Percentiles rank a stretch among this genome's conserved stretches.
Conservation (phyloP, 805 yeast genomes). For the Teunomyces panamensis region DNA sequence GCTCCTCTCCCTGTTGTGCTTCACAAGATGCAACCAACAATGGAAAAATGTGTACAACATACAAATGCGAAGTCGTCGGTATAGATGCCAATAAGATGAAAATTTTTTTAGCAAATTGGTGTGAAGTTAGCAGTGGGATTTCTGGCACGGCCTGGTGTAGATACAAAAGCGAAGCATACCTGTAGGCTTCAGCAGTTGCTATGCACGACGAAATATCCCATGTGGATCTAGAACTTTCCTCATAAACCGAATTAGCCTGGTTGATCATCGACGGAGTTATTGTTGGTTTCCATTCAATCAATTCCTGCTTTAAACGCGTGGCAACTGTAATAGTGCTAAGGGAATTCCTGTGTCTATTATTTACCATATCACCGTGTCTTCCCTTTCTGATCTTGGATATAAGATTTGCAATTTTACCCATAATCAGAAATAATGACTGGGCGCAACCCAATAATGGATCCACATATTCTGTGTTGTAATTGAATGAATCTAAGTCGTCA, state of each 20-base stretch:
- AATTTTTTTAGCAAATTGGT: conserved; percentile 57
- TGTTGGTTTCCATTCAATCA: conserved; percentile 57
- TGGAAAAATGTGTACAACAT: conserved; percentile 63
- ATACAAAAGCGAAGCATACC: conserved; percentile 56
- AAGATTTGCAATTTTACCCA: conserved; percentile 60
- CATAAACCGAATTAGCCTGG: conserved; percentile 33
- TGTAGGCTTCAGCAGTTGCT: conserved; percentile 69
- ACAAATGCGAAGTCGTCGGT: conserved; percentile 55
- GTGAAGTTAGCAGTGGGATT: conserved; percentile 53
- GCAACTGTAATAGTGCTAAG: conserved; percentile 52
- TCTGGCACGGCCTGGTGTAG: conserved; percentile 73
- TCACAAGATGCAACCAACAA: conserved; percentile 65
- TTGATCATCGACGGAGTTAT: conserved; percentile 33
- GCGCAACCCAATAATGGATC: conserved; percentile 71
- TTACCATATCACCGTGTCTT: conserved; percentile 7
- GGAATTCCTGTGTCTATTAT: conserved; percentile 30
- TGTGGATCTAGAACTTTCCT: conserved; percentile 17
- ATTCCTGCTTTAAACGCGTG: conserved; percentile 49
- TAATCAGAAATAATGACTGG: conserved; percentile 59
- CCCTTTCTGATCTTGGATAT: conserved; percentile 47
- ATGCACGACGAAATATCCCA: conserved; percentile 61
- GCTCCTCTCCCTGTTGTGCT: conserved; percentile 53
- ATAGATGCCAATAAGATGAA: conserved; percentile 60
- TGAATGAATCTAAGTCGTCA: conserved; percentile 39
- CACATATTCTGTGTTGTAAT: conserved; percentile 40